Evolutionary conservation across 2,329 filamentous ascomycete genomes (phyloP).

Genomic region (Colletotrichum destructivum): DNA sequence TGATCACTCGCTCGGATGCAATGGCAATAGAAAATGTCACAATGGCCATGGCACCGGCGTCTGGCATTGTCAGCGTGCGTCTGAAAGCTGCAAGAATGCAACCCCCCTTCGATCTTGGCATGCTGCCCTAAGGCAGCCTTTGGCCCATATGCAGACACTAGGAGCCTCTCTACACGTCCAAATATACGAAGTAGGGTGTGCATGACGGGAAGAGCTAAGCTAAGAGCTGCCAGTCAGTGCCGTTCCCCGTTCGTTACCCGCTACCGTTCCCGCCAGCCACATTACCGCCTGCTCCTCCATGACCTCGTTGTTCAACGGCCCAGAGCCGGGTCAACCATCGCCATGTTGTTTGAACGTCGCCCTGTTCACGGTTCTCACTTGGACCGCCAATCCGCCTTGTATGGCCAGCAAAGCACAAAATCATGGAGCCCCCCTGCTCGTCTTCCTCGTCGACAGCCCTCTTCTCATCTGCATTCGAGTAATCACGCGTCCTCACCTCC

Average conservation of each 20-base stretch:
- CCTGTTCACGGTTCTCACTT: slow-evolving; percentile 18
- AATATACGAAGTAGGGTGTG: slow-evolving; percentile 8
- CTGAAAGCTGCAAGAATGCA: slow-evolving; percentile 7
- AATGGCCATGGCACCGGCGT: slow-evolving; percentile 5
- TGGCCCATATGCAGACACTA: not conserved
- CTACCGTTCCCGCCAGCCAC: not conserved
- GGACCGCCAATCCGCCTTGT: slow-evolving; percentile 30
- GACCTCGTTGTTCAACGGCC: slow-evolving; percentile 25
- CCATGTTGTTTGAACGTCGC: slow-evolving; percentile 9
- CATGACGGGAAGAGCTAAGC: slow-evolving; percentile 29
- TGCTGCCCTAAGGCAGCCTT: slow-evolving; percentile 26
- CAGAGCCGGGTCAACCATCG: slow-evolving; percentile 11
- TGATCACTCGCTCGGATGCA: slow-evolving; percentile 11
- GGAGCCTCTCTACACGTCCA: not conserved
- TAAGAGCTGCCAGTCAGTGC: slow-evolving; percentile 12
- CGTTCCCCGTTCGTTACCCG: not conserved
- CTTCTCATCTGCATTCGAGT: not conserved
- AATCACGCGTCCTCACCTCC: not conserved
- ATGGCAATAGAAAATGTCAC: slow-evolving; percentile 3
- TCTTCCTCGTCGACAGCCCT: slow-evolving; percentile 16
- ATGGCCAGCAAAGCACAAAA: slow-evolving; percentile 25
- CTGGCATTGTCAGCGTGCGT: slow-evolving; percentile 3
- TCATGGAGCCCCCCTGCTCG: slow-evolving; percentile 34
- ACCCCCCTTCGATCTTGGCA: not conserved
- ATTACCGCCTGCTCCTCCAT: not conserved